Evolutionary conservation across 345 rosid genomes (phyloP), one percentile per base, ranked within the genome.

Genomic region (Murraya paniculata): DNA sequence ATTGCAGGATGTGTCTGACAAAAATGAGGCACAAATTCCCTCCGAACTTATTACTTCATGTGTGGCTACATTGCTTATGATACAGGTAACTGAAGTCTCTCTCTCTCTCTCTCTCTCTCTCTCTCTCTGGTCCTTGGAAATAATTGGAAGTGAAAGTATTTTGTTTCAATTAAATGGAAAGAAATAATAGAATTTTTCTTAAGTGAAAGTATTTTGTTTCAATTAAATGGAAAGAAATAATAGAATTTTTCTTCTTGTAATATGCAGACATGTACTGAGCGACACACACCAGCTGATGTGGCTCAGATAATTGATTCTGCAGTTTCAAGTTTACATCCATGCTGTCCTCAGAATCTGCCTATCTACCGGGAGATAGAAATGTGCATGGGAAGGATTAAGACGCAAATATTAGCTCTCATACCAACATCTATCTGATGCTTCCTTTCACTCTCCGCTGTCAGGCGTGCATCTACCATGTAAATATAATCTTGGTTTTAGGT

Each of bases 331-430:
- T 80, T 97, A 90, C 93, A 87, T 60, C 99, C 99, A 25, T 80
- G 87, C 81, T 90, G 94, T 73, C 81, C 93, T 2, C 93, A 94
- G 86, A 97, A 94, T 85, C 83, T 88, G 82, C 88, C 98, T 0
- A 84, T 97, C 68, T 94, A 91, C 82, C 82, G 90, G 68, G 99
- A 97, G 80, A 91, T 97, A 83, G 93, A 94, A 82, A 90, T 80
- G 82, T 91, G 96, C 76, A 93, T 97, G 98, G 98, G 99, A 76
- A 90, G 89, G 80, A 90, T 97, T 83, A 94, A 94, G 90, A 93
- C 92, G 28, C 99, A 94, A 83, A 93, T 97, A 80, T 80, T 97
- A 80, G 92, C 98, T 59, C 87, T 94, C 4, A 88, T 97, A 77
- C 99, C 98, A 9, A 88, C 92, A 30, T 89, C 80, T 81, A 80